Evolutionary conservation across 2,329 filamentous ascomycete species (phyloP).

Genomic region (Aspergillus sp.): DNA sequence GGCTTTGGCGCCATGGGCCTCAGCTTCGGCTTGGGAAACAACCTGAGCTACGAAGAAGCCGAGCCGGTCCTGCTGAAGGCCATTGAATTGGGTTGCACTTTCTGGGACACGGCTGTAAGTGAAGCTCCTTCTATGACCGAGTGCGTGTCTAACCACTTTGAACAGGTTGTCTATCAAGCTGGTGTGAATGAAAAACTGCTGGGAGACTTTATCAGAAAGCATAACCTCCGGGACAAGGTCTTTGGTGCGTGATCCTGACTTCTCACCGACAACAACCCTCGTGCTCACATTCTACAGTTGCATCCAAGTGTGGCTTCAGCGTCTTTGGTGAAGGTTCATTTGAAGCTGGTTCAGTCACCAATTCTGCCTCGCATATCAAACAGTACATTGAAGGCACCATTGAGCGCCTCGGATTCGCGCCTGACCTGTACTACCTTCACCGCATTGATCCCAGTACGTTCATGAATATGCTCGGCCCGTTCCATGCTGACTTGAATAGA

Average conservation of each 20-base stretch:
- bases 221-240: conserved; percentile 51
- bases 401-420: conserved; percentile 48
- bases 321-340: conserved; percentile 36
- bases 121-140: background rate
- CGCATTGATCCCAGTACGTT: conserved; percentile 46
- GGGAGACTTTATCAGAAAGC: conserved; percentile 52
- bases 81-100: conserved; percentile 47
- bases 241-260: conserved; percentile 37
- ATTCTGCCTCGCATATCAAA: conserved; percentile 48
- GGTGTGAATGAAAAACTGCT: conserved; percentile 53
- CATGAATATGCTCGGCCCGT: fast-evolving
- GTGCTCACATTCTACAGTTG: conserved; percentile 33
- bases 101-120: conserved; percentile 48
- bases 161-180: conserved; percentile 46
- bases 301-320: conserved; percentile 50
- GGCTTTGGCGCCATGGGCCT: conserved; percentile 55
- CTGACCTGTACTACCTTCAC: conserved; percentile 48
- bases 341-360: conserved; percentile 39
- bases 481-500: conserved; percentile 19
- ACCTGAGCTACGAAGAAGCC: conserved; percentile 45
- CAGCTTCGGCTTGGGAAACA: conserved; percentile 44
- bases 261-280: background rate
- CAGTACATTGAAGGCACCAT: conserved; percentile 52
- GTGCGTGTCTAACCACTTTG: too few species aligned
- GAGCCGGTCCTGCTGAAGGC: conserved; percentile 53